These are phyloP conservation scores for Limonium bicolor DNA, from an alignment of 148 eudicot species.

Conservation along the genomic window DNA sequence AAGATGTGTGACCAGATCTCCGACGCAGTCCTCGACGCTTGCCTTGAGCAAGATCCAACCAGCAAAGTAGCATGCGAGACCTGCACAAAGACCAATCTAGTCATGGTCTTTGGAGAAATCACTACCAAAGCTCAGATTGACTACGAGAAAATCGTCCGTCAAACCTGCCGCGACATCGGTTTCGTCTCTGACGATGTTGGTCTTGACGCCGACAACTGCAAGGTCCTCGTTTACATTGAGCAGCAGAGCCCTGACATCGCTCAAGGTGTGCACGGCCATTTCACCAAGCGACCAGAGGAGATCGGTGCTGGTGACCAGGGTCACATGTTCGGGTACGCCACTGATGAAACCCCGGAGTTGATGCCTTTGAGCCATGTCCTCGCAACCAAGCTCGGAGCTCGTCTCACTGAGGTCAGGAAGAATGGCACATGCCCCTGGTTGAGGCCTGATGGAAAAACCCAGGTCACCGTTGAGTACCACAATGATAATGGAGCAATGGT, in stretches of 20 bases:
- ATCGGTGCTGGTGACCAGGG: slow-evolving; percentile 30
- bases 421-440: slow-evolving; percentile 25
- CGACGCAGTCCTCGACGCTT: slow-evolving; percentile 36
- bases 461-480: slow-evolving; percentile 26
- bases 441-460: slow-evolving; percentile 36
- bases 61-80: slow-evolving; percentile 45
- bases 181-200: slow-evolving; percentile 19
- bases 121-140: slow-evolving; percentile 22
- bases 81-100: slow-evolving; percentile 29
- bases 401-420: slow-evolving; percentile 27
- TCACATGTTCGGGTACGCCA: slow-evolving; percentile 43
- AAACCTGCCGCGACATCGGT: slow-evolving; percentile 13
- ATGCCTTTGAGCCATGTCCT: slow-evolving; percentile 40
- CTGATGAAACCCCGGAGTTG: slow-evolving; percentile 35
- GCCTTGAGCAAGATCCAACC: slow-evolving; percentile 32
- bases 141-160: slow-evolving; percentile 21
- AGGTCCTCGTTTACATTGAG: slow-evolving; percentile 25
- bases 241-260: slow-evolving; percentile 42
- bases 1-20: slow-evolving; percentile 41
- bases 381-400: slow-evolving; percentile 21
- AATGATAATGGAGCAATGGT: slow-evolving; percentile 32
- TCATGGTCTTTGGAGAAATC: slow-evolving; percentile 28
- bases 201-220: slow-evolving; percentile 27
- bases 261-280: slow-evolving; percentile 26
- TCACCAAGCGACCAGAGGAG: slow-evolving; percentile 27